A percentile compares a stretch with the other conserved stretches of the same genome.
phyloP scores from a whole-genome alignment of 306 rosid genomes.

The Trifolium dubium region DNA sequence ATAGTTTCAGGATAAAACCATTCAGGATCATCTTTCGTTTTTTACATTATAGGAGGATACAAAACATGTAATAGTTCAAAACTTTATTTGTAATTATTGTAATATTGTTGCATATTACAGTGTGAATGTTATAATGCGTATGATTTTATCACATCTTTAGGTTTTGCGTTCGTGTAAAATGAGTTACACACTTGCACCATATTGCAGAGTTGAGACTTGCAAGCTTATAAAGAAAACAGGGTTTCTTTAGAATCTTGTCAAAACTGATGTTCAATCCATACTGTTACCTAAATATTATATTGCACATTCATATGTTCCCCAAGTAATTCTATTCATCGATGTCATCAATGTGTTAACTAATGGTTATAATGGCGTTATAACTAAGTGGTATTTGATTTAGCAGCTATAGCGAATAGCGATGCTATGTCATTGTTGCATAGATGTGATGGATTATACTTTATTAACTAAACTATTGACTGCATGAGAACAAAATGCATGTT shows the following conservation, averaged over 20 bases:
- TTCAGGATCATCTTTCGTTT: slow-evolving; percentile 22
- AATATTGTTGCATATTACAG: slow-evolving; percentile 21
- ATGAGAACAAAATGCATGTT: not conserved
- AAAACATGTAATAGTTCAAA: slow-evolving; percentile 15
- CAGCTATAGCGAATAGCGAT: no score
- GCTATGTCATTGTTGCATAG: no score
- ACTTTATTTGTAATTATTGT: slow-evolving; percentile 42
- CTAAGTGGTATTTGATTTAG: no score
- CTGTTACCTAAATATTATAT: no score
- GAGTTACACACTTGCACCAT: not conserved
- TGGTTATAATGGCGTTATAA: no score
- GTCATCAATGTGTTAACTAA: no score
- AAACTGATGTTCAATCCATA: no score
- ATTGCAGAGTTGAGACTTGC: not conserved
- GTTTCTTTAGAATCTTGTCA: no score
- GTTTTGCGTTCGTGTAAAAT: not conserved
- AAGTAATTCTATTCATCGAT: no score
- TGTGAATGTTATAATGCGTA: not conserved
- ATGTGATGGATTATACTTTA: not conserved
- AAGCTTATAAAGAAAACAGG: no score
- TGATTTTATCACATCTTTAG: not conserved
- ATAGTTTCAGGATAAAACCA: slow-evolving; percentile 34
- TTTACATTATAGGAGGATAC: slow-evolving; percentile 19
- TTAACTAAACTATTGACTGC: not conserved
- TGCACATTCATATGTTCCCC: no score